Conservation (phyloP, 1,284 basidiomycete genomes). For the Rhodotorula sp. region DNA sequence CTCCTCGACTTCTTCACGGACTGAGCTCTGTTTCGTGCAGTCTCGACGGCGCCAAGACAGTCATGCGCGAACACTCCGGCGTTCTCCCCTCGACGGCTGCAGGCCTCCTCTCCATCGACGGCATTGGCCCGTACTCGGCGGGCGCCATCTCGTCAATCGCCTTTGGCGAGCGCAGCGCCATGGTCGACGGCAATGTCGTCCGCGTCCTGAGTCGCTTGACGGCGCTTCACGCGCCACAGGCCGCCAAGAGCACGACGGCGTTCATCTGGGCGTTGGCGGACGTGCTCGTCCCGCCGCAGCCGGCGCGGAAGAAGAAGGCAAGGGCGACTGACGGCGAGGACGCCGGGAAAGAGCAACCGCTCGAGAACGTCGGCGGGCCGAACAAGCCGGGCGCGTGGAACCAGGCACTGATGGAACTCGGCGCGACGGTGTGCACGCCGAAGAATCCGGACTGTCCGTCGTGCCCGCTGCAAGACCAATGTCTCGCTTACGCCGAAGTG, state of each 20-base stretch:
- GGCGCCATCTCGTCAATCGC: conserved; percentile 74
- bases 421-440: conserved; percentile 85
- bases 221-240: conserved; percentile 76
- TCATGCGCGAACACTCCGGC: conserved; percentile 66
- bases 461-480: conserved; percentile 71
- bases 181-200: conserved; percentile 78
- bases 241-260: conserved; percentile 72
- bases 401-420: conserved; percentile 57
- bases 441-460: conserved; percentile 68
- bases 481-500: conserved; percentile 63
- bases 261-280: conserved; percentile 78
- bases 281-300: conserved; percentile 60
- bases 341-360: not conserved
- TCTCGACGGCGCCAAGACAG: conserved; percentile 74
- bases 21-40: not conserved
- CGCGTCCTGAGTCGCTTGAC: conserved; percentile 59
- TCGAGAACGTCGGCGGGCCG: conserved; percentile 10
- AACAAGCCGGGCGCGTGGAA: conserved; percentile 38
- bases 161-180: not conserved
- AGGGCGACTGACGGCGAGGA: not conserved
- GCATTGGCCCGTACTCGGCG: conserved; percentile 53
- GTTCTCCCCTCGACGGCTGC: conserved; percentile 75
- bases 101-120: conserved; percentile 64
- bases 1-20: too few species aligned
- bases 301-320: not conserved